Conservation (phyloP, 2,329 filamentous ascomycete species). For the Hyphodiscus sp. region DNA sequence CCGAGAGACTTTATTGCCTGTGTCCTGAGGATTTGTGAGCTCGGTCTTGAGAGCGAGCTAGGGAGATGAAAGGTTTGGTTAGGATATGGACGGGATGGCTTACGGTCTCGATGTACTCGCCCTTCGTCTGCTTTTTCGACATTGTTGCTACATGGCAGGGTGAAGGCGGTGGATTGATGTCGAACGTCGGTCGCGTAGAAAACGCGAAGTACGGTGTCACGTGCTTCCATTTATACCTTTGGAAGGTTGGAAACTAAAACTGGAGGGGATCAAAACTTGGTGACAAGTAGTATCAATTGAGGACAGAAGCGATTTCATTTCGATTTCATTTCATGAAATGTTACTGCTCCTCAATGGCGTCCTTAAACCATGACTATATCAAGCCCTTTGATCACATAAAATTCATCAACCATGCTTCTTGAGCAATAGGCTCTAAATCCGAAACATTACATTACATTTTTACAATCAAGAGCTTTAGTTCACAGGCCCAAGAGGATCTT, state of each 20-base stretch:
- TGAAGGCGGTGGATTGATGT: not conserved
- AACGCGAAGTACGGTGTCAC: not conserved
- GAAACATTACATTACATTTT: not conserved
- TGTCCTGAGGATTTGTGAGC: slow-evolving; percentile 56
- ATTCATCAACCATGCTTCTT: not conserved
- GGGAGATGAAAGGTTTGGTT: not conserved
- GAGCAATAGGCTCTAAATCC: not conserved
- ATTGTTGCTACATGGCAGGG: slow-evolving; percentile 38
- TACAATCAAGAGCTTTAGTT: not conserved
- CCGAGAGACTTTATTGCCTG: slow-evolving; percentile 95
- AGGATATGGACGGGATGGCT: slow-evolving; percentile 21
- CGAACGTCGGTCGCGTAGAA: not conserved
- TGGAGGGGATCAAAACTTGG: not conserved
- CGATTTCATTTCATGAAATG: no score
- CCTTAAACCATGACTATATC: no score
- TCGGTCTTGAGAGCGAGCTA: not conserved
- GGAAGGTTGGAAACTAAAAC: not conserved
- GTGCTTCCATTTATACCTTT: not conserved
- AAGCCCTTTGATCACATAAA: not conserved
- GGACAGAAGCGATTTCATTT: not conserved
- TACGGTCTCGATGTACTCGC: slow-evolving; percentile 97
- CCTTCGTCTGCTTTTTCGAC: slow-evolving; percentile 72
- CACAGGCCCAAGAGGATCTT: not conserved
- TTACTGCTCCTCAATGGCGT: no score
- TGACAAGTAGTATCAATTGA: not conserved